phyloP scores from a whole-genome alignment of 2,329 filamentous ascomycete species.

The Fusarium sp. region DNA sequence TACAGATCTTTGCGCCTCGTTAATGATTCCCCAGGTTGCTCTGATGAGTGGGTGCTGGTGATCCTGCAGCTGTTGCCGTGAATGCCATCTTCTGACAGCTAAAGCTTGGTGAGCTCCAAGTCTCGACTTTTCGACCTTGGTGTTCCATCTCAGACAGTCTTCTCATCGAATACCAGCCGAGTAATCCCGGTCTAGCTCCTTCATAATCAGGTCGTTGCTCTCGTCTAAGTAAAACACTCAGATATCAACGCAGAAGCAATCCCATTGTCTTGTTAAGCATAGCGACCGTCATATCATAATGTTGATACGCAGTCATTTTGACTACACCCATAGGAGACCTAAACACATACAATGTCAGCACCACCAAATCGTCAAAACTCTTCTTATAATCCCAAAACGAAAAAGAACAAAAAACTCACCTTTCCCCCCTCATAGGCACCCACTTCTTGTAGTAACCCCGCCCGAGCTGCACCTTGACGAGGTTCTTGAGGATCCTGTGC shows the following conservation, averaged over 20 bases:
- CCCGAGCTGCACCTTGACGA: constrained; percentile 55
- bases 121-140: background rate
- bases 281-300: constrained; percentile 72
- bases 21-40: background rate
- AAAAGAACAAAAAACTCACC: background rate
- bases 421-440: background rate
- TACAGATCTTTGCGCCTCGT: constrained; percentile 2
- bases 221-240: background rate
- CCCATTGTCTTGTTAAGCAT: constrained; percentile 80
- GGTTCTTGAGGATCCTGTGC: constrained; percentile 74
- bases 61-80: background rate
- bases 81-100: background rate
- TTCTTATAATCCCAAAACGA: background rate
- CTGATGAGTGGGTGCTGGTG: background rate
- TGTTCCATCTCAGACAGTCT: background rate
- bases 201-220: background rate
- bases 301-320: constrained; percentile 55
- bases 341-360: constrained; percentile 6
- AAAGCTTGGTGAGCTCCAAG: background rate
- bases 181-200: background rate
- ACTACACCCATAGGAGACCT: constrained; percentile 36
- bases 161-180: background rate
- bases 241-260: constrained; percentile 61
- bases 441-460: constrained; percentile 10
- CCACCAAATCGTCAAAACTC: constrained; percentile 29